Evolutionary conservation across 116 monocot species (phyloP), one percentile per base, ranked within the genome.

Genomic region (Phalaenopsis hybrid): DNA sequence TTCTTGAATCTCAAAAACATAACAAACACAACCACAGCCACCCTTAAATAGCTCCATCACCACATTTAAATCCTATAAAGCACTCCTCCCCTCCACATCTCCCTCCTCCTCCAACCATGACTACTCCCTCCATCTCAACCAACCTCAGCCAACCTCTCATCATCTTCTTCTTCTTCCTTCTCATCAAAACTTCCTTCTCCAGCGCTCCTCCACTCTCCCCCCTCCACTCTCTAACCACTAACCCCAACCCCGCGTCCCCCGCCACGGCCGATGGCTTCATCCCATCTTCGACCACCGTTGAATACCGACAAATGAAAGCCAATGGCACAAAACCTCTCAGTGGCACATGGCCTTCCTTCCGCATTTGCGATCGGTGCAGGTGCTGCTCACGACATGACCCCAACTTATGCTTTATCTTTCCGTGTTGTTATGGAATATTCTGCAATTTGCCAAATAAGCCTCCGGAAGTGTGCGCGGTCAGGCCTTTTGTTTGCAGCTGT

Each of bases 361-460:
- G 81, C 78, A 79, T 87, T 67, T 93, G 93, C 84, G 21, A 65
- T 0, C 58, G 16, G 58, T 93, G 93, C 87, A 68, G 48, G 43
- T 93, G 93, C 84, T 93, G 91, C 79, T 79, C 79, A 2, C 86
- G 57, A 8, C 59, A 78, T 3, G 78, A 86, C 61, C 46, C 85
- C 6, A 83, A n/a, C 81, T 78, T 81, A 23, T 91, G 93, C 79
- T 78, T 81, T 57, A 34, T 68, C 13, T 87, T 87, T 82, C 68
- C 82, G 13, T 93, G 93, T 83, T 93, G 93, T 84, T 93, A 81
- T 70, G 83, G 82, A 87, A 91, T 93, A 81, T 79, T 74, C 78
- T 93, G 93, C 85, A 74, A 91, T 74, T 81, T 93, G 49, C 93
- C 91, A 1, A 86, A 82, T 46, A 93, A 91, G 86, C 93, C 93